These are phyloP conservation scores for Mercurialis annua DNA, from an alignment of 345 rosid genomes.

Conservation along the genomic window DNA sequence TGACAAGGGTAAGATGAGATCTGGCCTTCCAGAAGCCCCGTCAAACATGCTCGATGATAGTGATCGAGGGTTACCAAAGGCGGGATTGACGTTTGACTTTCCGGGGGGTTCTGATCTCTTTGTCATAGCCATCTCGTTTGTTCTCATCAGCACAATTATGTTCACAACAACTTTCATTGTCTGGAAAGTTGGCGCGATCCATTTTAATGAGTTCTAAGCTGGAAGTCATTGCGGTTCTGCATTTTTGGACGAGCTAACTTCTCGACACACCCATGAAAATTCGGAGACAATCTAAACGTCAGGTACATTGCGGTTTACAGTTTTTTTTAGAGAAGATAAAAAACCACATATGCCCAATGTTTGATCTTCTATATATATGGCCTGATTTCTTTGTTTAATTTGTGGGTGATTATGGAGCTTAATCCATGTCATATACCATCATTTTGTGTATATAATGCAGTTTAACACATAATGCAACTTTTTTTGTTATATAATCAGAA, in stretches of 20 bases:
- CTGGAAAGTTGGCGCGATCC: slow-evolving; percentile 93
- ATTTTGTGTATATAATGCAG: background rate
- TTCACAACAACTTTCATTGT: slow-evolving; percentile 78
- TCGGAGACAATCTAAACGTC: slow-evolving; percentile 15
- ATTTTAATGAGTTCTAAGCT: slow-evolving; percentile 62
- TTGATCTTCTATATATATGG: background rate
- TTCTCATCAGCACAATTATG: slow-evolving; percentile 83
- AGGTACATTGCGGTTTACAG: slow-evolving; percentile 13
- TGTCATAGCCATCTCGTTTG: slow-evolving; percentile 59
- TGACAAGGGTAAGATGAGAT: slow-evolving; percentile 65
- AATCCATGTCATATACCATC: background rate
- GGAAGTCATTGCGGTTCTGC: slow-evolving; percentile 14
- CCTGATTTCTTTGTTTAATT: background rate
- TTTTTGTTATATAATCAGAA: background rate
- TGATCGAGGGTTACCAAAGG: slow-evolving; percentile 76
- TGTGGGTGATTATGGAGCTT: background rate
- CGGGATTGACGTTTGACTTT: slow-evolving; percentile 66
- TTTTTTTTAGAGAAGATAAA: slow-evolving; percentile 1
- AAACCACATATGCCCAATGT: background rate
- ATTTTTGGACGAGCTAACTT: slow-evolving; percentile 6
- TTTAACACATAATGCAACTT: background rate
- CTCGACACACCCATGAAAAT: background rate
- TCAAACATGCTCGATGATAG: slow-evolving; percentile 84
- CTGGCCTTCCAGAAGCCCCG: slow-evolving; percentile 85
- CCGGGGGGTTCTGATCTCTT: slow-evolving; percentile 78